Evolutionary conservation across 495 filamentous ascomycete species (phyloP), one percentile per base, ranked within the genome.

Genomic region (Podospora pseudopauciseta): DNA sequence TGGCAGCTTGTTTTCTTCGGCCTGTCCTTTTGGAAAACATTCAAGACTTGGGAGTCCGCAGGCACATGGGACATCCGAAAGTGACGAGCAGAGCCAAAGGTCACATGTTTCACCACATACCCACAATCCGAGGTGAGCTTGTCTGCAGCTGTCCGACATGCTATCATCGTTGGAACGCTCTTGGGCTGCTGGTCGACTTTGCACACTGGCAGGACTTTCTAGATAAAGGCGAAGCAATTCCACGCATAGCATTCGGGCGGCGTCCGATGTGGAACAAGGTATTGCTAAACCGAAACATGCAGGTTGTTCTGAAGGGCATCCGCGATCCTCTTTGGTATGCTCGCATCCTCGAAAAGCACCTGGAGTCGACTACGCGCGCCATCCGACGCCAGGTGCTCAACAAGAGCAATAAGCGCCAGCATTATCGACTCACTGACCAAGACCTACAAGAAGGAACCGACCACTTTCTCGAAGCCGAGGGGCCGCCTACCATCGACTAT

Each of bases 91-190:
- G 77, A 58, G 80, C 76, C 58, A 77, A 80, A 5, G 23, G 23
- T 23, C 5, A 49, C 39, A 49, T 49, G 5, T 85, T 83, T 64
- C 80, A 83, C 65, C 83, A 87, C 70, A 75, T 88, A 9, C 75
- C 74, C 30, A 23, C 72, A 0, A 78, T 81, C 11, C 76, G 86
- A 66, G 68, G 71, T 0, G 49, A 67, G 2, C 69, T 81, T 9
- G 66, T 83, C 2, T 87, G 85, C 72, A 84, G 82, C 18, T 87
- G 85, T 70, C 63, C 85, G 20, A 82, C 81, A 4, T 88, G 86
- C 67, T 68, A 82, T 27, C 62, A 84, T 19, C 77, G 81, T 19
- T 88, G 85, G 86, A 84, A 83, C 65, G 78, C 81, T 0, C 80
- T 87, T 3, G 80, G 79, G 61, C 49, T 86, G 13, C 76, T 78